These are phyloP conservation scores for Citrullus mucosospermus DNA, from an alignment of 306 rosid species.

Conservation along the genomic window DNA sequence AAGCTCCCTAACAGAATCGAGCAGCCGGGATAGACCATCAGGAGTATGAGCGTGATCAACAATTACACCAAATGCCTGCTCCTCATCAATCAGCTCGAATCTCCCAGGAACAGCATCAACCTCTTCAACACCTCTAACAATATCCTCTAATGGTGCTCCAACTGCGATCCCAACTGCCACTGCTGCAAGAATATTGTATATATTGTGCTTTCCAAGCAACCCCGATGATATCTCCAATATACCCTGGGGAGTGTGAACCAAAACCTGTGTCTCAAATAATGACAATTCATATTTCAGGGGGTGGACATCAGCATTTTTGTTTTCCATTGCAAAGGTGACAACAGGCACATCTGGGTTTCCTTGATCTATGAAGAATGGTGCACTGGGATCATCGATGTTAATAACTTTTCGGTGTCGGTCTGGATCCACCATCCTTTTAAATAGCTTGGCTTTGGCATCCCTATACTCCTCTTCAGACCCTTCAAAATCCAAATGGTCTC, in stretches of 20 bases:
- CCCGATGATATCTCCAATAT: slow-evolving; percentile 92
- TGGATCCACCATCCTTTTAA: slow-evolving; percentile 75
- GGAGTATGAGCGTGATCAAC: slow-evolving; percentile 96
- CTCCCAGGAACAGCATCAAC: slow-evolving; percentile 95
- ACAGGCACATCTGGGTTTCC: slow-evolving; percentile 75
- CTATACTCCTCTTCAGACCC: slow-evolving; percentile 43
- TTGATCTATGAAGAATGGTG: slow-evolving; percentile 48
- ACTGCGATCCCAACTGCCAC: slow-evolving; percentile 92
- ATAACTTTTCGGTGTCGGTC: slow-evolving; percentile 80
- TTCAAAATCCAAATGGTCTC: slow-evolving; percentile 41
- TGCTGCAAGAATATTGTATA: slow-evolving; percentile 84
- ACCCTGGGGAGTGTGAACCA: slow-evolving; percentile 85
- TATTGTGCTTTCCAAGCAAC: slow-evolving; percentile 81
- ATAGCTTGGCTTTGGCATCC: slow-evolving; percentile 52
- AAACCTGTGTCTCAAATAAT: slow-evolving; percentile 89
- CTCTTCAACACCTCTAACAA: slow-evolving; percentile 95
- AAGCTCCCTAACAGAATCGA: slow-evolving; percentile 91
- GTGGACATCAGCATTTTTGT: slow-evolving; percentile 75
- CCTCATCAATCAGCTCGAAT: slow-evolving; percentile 92
- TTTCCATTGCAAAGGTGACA: slow-evolving; percentile 77
- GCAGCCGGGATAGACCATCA: slow-evolving; percentile 76
- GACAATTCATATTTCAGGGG: slow-evolving; percentile 83
- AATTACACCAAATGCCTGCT: slow-evolving; percentile 86
- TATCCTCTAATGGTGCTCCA: slow-evolving; percentile 95
- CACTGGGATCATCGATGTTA: slow-evolving; percentile 71